Base-by-base conservation (phyloP, 352 stramenopile species). In the Phytophthora gonapodyides region DNA sequence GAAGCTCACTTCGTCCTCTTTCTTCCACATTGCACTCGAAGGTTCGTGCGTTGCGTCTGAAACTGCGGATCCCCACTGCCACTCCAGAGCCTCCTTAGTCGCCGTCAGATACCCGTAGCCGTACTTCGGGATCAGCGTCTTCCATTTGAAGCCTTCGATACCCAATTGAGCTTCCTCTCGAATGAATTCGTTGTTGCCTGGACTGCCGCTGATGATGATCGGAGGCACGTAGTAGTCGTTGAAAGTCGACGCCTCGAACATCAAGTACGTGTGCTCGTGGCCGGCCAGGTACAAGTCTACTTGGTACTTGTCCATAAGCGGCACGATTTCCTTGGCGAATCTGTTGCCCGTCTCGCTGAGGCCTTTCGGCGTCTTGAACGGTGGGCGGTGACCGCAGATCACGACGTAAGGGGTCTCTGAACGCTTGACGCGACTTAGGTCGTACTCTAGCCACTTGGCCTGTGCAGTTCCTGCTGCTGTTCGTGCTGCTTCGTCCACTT, bases 161-260 rank as follows among this genome's bases (percentile, higher is more conserved):
- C 66, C 54, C n/a, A 93, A 69, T 7, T 84, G 54, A 1, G 59
- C 43, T 36, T 82, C 56, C 5, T 73, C 50, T 1, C 81, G 78
- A 47, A 91, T 84, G 50, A 73, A 93, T 62, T 93, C 83, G 56
- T 91, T 91, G 70, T 93, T 93, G 47, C 84, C 84, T 0, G 80
- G 52, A 37, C 78, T 89, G 17, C 84, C 84, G 16, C 76, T 86
- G 61, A 93, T 84, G 48, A 93, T 88, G 47, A 89, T 84, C 3
- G 80, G 80, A 37, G 84, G 84, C 5, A 93, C 54, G 21, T 70
- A 69, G 63, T 83, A 89, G 24, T 47, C 48, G 24, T 73, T 68
- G 24, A 86, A 70, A 19, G 56, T 81, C 12, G 69, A 83, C 21
- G 75, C 76, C 19, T 91, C 78, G 36, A 88, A 87, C 54, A 78